Conservation (phyloP, 2,329 filamentous ascomycete genomes). For the Penicillium sclerotigenum region DNA sequence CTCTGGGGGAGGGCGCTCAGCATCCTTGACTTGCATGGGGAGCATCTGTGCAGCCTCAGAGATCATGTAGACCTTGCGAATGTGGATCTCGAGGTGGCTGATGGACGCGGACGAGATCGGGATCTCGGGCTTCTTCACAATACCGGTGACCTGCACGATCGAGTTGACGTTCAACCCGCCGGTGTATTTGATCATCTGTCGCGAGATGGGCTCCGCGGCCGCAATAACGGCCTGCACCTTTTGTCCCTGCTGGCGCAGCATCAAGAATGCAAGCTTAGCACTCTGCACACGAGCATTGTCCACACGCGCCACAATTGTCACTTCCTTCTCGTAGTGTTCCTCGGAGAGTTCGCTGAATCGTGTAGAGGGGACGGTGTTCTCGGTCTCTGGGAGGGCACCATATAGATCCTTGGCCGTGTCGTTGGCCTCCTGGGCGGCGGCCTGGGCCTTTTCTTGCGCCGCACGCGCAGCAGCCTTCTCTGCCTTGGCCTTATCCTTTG, state of each 20-base stretch:
- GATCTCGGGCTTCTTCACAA: slow-evolving; percentile 76
- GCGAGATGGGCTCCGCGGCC: slow-evolving; percentile 63
- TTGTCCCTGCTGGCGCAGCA: slow-evolving; percentile 74
- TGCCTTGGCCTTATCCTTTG: slow-evolving; percentile 86
- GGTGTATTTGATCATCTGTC: slow-evolving; percentile 94
- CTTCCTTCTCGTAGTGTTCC: slow-evolving; percentile 63
- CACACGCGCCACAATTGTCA: slow-evolving; percentile 75
- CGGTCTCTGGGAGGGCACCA: slow-evolving; percentile 62
- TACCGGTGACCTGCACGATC: slow-evolving; percentile 75
- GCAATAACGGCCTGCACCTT: slow-evolving; percentile 76
- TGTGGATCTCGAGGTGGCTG: slow-evolving; percentile 77
- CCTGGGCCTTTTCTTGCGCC: slow-evolving; percentile 70
- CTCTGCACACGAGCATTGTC: slow-evolving; percentile 86
- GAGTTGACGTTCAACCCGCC: slow-evolving; percentile 72
- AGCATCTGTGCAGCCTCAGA: slow-evolving; percentile 60
- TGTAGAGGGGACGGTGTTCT: slow-evolving; percentile 59
- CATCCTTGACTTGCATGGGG: slow-evolving; percentile 59
- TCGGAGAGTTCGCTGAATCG: slow-evolving; percentile 56
- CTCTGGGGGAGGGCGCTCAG: slow-evolving; percentile 47
- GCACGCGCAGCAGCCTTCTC: slow-evolving; percentile 68
- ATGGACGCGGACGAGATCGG: slow-evolving; percentile 85
- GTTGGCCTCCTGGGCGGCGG: slow-evolving; percentile 62
- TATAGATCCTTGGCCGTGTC: slow-evolving; percentile 69
- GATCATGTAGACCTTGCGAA: slow-evolving; percentile 78
- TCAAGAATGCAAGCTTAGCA: slow-evolving; percentile 87